Conservation (phyloP, 2,329 filamentous ascomycete genomes). For the Ambrosiella xylebori region DNA sequence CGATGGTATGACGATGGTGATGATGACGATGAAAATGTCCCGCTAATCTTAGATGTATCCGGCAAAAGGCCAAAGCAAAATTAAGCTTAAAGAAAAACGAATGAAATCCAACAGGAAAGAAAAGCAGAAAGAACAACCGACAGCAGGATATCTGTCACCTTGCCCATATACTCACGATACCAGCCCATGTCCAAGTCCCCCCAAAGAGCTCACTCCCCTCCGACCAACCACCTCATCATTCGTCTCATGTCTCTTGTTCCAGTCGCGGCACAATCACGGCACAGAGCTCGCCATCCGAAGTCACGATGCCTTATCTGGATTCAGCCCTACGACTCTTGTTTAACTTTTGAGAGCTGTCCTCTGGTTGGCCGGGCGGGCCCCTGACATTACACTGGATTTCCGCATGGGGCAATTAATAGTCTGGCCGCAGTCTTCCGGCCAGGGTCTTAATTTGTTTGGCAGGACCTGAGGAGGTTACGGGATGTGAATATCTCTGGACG, state of each 20-base stretch:
- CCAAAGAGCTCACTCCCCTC: not conserved
- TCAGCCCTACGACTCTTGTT: not conserved
- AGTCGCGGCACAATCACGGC: not conserved
- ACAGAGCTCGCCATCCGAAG: not conserved
- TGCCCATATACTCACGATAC: not conserved
- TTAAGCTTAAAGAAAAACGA: not conserved
- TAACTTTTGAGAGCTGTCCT: not conserved
- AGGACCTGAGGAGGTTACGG: not conserved
- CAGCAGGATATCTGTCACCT: not conserved
- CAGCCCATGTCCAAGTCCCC: not conserved
- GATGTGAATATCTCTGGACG: not conserved
- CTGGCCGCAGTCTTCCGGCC: not conserved
- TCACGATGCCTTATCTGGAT: not conserved
- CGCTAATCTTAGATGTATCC: not conserved
- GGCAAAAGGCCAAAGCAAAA: not conserved
- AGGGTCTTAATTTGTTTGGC: not conserved
- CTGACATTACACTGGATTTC: not conserved
- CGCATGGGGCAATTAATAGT: not conserved
- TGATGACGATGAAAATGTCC: not conserved
- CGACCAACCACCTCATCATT: not conserved
- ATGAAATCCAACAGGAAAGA: not conserved
- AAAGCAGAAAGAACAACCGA: not conserved
- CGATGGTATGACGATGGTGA: not conserved
- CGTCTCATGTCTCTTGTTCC: no score
- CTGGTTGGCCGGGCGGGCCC: not conserved